Evolutionary conservation across 169 alveolate species (phyloP), one percentile per base, ranked within the genome.

Genomic region (Eimeria maxima): DNA sequence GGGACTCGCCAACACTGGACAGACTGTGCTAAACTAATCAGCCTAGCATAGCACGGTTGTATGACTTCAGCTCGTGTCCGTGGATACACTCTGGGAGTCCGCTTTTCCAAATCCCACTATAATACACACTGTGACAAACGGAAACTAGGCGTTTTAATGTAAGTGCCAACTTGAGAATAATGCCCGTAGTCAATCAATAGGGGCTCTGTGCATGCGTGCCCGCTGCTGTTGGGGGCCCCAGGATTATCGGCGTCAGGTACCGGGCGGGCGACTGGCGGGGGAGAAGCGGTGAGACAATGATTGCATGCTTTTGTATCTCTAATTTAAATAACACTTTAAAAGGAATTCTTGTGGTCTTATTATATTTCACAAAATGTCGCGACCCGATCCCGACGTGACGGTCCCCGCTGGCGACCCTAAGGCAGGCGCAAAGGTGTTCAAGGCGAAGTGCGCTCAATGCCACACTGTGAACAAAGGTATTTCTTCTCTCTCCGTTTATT

Each of bases 361-460:
- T 18, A 57, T 57, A 8, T 57, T 14, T 14, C 22, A 24, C 22
- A 86, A 1, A 42, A 88, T 88, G 94, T 42, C 94, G 55, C 94
- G 78, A 18, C 73, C 78, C 86, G 99, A 98, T 95, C 99, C 99
- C 16, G 97, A 98, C 95, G 99, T 98, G 78, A 96, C 95, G 44
- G 99, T 98, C 74, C 99, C 99, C 29, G 97, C 96, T 27, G 99
- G 99, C 67, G 99, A 98, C 96, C 97, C 98, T 83, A 96, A 98
- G 88, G 98, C 98, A 92, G 99, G 99, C 50, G 99, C 99, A 80
- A 98, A 97, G 67, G 86, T 88, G 78, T 98, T 98, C 98, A 98
- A 98, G 97, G 97, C 99, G 76, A 98, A 98, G 97, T 98, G 99
- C 93, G 98, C 99, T 65, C 99, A 98, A 97, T 98, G 99, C 96